Percentiles rank a stretch among this genome's conserved stretches.
These are phyloP conservation scores for Penicillium sp. DNA, from an alignment of 2,329 filamentous ascomycete species.

Conservation along the genomic window DNA sequence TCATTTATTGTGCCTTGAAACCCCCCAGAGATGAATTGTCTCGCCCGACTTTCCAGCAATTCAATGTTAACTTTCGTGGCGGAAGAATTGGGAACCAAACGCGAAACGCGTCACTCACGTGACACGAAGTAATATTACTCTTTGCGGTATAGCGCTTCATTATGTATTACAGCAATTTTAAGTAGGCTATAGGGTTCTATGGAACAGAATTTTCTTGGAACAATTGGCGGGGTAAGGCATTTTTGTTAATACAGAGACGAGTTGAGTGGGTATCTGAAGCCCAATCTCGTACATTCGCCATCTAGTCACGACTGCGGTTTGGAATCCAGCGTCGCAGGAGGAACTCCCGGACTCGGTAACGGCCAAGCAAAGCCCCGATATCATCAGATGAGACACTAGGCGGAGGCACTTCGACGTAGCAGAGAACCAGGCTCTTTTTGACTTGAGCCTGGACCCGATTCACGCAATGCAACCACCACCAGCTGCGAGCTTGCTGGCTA, in stretches of 20 bases:
- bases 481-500: slow-evolving; percentile 42
- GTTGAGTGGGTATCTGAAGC: slow-evolving; percentile 23
- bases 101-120: slow-evolving; percentile 35
- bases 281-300: slow-evolving; percentile 14
- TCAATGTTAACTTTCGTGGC: neutral
- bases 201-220: neutral
- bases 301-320: slow-evolving; percentile 68
- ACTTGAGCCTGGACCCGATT: slow-evolving; percentile 89
- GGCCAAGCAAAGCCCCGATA: slow-evolving; percentile 61
- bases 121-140: slow-evolving; percentile 29
- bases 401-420: slow-evolving; percentile 86
- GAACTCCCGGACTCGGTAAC: slow-evolving; percentile 77
- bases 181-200: too few species aligned
- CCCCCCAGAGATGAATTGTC: neutral
- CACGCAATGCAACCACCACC: slow-evolving; percentile 70
- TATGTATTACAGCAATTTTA: neutral
- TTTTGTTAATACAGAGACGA: neutral
- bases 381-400: slow-evolving; percentile 53
- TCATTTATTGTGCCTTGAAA: neutral
- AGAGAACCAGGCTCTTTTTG: slow-evolving; percentile 81
- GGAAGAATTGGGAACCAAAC: slow-evolving; percentile 15
- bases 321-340: slow-evolving; percentile 79
- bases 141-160: slow-evolving; percentile 14
- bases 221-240: slow-evolving; percentile 1
- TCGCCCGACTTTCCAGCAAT: neutral